Percentiles rank a stretch among this genome's conserved stretches.
phyloP scores from a whole-genome alignment of 2,329 filamentous ascomycete species.

The Cylindrodendrum hubeiense region DNA sequence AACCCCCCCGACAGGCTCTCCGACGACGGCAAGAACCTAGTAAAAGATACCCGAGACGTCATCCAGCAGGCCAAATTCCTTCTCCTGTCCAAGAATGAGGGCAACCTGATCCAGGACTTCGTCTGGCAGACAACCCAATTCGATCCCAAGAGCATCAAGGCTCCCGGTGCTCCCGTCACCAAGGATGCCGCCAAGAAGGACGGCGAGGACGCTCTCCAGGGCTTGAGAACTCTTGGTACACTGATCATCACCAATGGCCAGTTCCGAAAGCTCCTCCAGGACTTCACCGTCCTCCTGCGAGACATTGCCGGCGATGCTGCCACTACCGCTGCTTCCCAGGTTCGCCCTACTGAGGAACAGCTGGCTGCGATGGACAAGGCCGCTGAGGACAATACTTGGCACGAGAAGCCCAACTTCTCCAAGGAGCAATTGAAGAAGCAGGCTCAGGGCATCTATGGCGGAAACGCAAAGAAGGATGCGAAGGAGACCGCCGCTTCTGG shows the following conservation, averaged over 20 bases:
- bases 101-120: constrained; percentile 95
- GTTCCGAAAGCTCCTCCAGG: constrained; percentile 89
- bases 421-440: constrained; percentile 78
- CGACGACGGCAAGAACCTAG: constrained; percentile 81
- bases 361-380: constrained; percentile 84
- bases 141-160: constrained; percentile 69
- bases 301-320: constrained; percentile 95
- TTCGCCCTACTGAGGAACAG: constrained; percentile 83
- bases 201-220: constrained; percentile 84
- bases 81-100: constrained; percentile 92
- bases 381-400: constrained; percentile 93
- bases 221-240: constrained; percentile 87
- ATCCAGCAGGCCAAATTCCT: constrained; percentile 88
- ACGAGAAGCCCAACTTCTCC: constrained; percentile 84
- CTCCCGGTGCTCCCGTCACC: constrained; percentile 76
- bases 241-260: constrained; percentile 96
- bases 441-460: constrained; percentile 71
- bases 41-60: constrained; percentile 82
- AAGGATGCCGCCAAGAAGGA: constrained; percentile 86
- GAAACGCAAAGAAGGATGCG: constrained; percentile 68
- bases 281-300: constrained; percentile 83
- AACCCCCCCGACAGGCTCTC: constrained; percentile 84
- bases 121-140: constrained; percentile 92
- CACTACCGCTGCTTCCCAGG: constrained; percentile 77
- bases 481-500: constrained; percentile 71